phyloP scores from a whole-genome alignment of 345 rosid genomes.

The Eucalyptus decipiens region DNA sequence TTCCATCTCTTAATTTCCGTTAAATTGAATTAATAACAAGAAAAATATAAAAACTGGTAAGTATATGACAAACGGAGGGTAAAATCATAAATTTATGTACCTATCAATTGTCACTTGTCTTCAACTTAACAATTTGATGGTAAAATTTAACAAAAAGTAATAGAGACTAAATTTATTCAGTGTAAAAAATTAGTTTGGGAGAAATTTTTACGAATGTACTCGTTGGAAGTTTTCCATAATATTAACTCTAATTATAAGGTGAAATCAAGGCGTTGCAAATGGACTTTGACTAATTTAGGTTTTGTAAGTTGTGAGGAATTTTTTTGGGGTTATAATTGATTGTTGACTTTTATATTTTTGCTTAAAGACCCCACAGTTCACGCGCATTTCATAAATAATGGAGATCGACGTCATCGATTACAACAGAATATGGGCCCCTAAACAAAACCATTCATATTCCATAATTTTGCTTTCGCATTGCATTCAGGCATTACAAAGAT shows the following conservation, averaged over 20 bases:
- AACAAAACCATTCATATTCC: background rate
- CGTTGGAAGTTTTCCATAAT: background rate
- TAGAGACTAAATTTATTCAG: too few species aligned
- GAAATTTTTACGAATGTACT: too few species aligned
- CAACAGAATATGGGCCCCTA: background rate
- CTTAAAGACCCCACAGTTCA: background rate
- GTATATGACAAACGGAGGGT: too few species aligned
- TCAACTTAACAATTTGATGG: too few species aligned
- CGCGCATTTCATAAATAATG: background rate
- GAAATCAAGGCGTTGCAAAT: background rate
- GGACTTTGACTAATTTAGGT: background rate
- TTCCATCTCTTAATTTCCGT: too few species aligned
- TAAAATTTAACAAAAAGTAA: too few species aligned
- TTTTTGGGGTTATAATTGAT: background rate
- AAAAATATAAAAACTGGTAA: too few species aligned
- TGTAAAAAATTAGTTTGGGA: too few species aligned
- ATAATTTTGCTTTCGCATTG: too few species aligned
- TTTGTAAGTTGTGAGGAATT: background rate
- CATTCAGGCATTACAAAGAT: background rate
- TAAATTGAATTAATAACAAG: too few species aligned
- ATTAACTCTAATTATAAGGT: background rate
- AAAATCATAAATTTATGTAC: too few species aligned
- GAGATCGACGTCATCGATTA: background rate
- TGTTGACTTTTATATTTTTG: background rate
- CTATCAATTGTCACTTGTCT: background rate